Conservation (phyloP, 192 early-diverging fungal genomes). For the Gaertneriomyces semiglobifer region DNA sequence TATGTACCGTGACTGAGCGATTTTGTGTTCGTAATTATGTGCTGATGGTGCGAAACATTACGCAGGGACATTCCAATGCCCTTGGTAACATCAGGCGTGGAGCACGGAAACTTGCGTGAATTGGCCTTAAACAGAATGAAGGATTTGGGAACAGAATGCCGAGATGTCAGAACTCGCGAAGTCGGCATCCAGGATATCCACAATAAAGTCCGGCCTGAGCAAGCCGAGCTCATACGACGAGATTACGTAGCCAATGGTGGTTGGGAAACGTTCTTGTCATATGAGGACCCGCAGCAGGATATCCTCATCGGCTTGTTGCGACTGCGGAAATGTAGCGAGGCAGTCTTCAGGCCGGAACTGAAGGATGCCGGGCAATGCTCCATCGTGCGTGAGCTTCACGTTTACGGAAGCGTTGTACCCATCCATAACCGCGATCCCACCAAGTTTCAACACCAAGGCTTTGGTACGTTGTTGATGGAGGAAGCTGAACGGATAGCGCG, state of each 20-base stretch:
- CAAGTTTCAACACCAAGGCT: constrained; percentile 99
- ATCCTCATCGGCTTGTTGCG: constrained; percentile 94
- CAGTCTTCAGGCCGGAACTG: constrained; percentile 90
- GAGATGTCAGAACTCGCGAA: constrained; percentile 97
- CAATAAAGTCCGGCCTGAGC: constrained; percentile 87
- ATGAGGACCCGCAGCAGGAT: constrained; percentile 95
- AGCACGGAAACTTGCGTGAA: constrained; percentile 96
- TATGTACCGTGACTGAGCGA: constrained; percentile 15
- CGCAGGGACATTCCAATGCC: constrained; percentile 97
- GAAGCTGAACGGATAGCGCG: constrained; percentile 97
- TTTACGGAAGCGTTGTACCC: constrained; percentile 95
- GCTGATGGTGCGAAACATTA: background rate
- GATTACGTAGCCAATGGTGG: constrained; percentile 98
- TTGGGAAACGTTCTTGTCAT: constrained; percentile 99
- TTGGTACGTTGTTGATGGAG: constrained; percentile 98
- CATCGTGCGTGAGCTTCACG: constrained; percentile 96
- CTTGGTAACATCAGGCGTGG: constrained; percentile 95
- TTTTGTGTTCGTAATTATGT: background rate
- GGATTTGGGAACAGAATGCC: constrained; percentile 92
- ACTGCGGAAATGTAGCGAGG: constrained; percentile 87
- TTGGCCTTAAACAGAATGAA: constrained; percentile 93
- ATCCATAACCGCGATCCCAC: constrained; percentile 94
- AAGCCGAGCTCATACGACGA: constrained; percentile 93
- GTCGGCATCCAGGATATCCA: constrained; percentile 99
- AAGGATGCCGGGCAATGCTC: constrained; percentile 69